Conservation (phyloP, 192 early-diverging fungal species). For the Piromyces finnis region DNA sequence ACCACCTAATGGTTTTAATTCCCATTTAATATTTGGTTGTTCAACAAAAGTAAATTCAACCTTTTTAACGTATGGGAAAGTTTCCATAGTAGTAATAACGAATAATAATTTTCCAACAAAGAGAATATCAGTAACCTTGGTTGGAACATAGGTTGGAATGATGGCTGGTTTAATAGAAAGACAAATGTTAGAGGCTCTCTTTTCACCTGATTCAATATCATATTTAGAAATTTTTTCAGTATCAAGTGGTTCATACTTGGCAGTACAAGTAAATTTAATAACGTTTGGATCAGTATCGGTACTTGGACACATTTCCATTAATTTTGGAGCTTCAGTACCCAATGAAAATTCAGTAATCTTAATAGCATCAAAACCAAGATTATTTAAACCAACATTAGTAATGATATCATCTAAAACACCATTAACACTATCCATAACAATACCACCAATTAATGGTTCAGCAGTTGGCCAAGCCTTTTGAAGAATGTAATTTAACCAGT, state of each 20-base stretch:
- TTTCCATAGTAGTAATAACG: not conserved
- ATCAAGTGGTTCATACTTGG: not conserved
- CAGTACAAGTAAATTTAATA: not conserved
- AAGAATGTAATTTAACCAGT: not conserved
- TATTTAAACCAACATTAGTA: not conserved
- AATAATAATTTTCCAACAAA: not conserved
- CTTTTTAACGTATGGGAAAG: not conserved
- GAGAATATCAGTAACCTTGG: not conserved
- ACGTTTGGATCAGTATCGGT: not conserved
- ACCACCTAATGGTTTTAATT: not conserved
- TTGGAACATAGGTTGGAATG: not conserved
- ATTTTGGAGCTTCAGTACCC: not conserved
- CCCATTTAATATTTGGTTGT: not conserved
- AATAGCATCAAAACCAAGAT: not conserved
- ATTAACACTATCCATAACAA: not conserved
- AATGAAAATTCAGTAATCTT: not conserved
- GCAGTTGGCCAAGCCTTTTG: not conserved
- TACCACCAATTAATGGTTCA: not conserved
- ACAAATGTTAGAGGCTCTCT: not conserved
- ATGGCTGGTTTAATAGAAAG: not conserved
- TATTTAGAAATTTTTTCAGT: not conserved
- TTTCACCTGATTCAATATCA: not conserved
- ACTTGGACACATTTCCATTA: not conserved
- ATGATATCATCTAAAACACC: not conserved
- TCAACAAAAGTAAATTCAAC: not conserved